Percentiles rank a stretch among this genome's conserved stretches.
phyloP scores from a whole-genome alignment of 2,329 filamentous ascomycete genomes.

The Aspergillus fijiensis region DNA sequence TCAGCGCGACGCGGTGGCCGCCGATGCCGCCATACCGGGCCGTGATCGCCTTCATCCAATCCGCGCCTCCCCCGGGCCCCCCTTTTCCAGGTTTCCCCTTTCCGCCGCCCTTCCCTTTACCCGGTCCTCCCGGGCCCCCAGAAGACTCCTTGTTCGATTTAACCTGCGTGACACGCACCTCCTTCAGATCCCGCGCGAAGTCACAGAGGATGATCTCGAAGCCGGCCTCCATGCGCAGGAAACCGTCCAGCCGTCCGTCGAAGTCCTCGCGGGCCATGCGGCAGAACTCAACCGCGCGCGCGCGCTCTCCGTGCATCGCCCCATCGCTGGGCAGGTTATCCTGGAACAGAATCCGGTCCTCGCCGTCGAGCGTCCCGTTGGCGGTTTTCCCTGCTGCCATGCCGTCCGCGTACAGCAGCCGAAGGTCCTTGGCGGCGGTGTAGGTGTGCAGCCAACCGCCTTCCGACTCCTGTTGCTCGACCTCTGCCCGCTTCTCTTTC shows the following conservation, averaged over 20 bases:
- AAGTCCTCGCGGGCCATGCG: slow-evolving; percentile 51
- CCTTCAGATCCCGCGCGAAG: slow-evolving; percentile 50
- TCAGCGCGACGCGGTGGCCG: slow-evolving; percentile 43
- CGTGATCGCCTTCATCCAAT: slow-evolving; percentile 27
- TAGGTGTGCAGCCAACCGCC: slow-evolving; percentile 67
- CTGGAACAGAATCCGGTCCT: slow-evolving; percentile 62
- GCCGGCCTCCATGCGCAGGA: slow-evolving; percentile 67
- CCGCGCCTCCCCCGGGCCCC: neutral
- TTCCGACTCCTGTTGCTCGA: neutral
- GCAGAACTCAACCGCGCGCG: slow-evolving; percentile 59
- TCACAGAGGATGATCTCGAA: slow-evolving; percentile 71
- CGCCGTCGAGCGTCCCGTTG: slow-evolving; percentile 67
- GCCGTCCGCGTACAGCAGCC: slow-evolving; percentile 68
- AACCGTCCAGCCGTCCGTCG: slow-evolving; percentile 57
- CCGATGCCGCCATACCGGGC: slow-evolving; percentile 35
- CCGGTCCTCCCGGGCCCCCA: neutral
- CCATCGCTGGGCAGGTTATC: slow-evolving; percentile 20
- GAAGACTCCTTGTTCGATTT: slow-evolving; percentile 10
- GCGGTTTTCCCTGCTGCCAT: slow-evolving; percentile 65
- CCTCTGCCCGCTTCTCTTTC: neutral
- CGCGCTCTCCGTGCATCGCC: slow-evolving; percentile 41
- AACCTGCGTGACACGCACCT: slow-evolving; percentile 35
- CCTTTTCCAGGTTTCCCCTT: neutral
- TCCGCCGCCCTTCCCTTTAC: neutral
- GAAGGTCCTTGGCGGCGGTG: slow-evolving; percentile 55